These are phyloP conservation scores for Fusarium tricinctum DNA, from an alignment of 2,329 filamentous ascomycete genomes.

Conservation along the genomic window DNA sequence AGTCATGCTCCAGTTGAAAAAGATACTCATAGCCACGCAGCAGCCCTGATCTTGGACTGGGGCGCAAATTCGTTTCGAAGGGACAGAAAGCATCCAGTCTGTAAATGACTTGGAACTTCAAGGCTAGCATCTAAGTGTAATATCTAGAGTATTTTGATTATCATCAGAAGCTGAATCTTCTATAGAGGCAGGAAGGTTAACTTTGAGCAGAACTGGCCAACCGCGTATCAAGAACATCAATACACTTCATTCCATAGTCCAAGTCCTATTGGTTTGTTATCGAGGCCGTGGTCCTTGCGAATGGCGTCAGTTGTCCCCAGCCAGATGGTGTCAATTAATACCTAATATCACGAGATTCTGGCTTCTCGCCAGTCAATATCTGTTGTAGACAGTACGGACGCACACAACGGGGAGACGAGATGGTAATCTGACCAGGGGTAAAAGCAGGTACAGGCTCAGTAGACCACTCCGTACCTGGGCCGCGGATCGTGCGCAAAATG, in stretches of 20 bases:
- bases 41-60: no score
- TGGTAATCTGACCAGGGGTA: conserved; percentile 25
- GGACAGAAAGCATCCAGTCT: no score
- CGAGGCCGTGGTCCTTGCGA: conserved; percentile 10
- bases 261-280: background rate
- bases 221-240: background rate
- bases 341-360: conserved; percentile 11
- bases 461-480: conserved; percentile 5
- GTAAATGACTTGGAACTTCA: no score
- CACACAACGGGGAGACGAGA: conserved; percentile 17
- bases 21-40: no score
- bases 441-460: conserved; percentile 17
- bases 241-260: background rate
- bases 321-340: conserved; percentile 16
- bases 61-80: no score
- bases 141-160: no score
- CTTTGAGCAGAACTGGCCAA: background rate
- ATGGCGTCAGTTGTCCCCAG: conserved; percentile 35
- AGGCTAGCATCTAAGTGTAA: no score
- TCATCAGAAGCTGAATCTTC: background rate
- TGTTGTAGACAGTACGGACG: conserved; percentile 16
- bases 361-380: background rate
- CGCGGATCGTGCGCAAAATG: conserved; percentile 15
- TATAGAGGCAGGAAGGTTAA: background rate
- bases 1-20: no score